Conservation (phyloP, 164 flowering plant species). For the Magnolia kwangsiensis region DNA sequence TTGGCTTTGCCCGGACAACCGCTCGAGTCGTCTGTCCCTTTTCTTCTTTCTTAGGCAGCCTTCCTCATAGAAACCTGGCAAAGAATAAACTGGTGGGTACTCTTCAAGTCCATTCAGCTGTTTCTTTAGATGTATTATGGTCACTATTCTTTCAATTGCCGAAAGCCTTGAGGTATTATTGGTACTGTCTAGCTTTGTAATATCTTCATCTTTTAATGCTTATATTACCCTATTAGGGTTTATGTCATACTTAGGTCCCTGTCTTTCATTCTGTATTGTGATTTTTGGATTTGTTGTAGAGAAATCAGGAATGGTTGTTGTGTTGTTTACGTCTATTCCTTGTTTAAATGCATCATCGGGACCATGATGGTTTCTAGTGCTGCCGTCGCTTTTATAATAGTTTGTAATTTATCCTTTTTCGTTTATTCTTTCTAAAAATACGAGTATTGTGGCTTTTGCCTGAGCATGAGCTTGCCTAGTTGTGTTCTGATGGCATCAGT, state of each 20-base stretch:
- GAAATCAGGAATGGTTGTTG: background rate
- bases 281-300: background rate
- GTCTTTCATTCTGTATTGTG: background rate
- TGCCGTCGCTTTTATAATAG: background rate
- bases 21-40: conserved; percentile 5
- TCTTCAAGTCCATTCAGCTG: conserved; percentile 7
- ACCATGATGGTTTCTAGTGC: too few relatives aligned
- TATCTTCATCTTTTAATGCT: background rate
- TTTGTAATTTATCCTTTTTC: background rate
- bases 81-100: conserved; percentile 26
- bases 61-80: conserved; percentile 4
- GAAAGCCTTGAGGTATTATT: background rate
- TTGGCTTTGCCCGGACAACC: background rate
- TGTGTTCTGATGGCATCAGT: too few relatives aligned
- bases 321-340: background rate
- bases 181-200: background rate
- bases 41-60: conserved; percentile 6
- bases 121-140: conserved; percentile 9
- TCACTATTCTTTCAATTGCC: conserved; percentile 23
- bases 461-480: too few relatives aligned
- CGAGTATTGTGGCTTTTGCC: too few relatives aligned
- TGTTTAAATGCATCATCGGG: background rate
- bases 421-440: too few relatives aligned
- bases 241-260: too few relatives aligned
- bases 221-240: conserved; percentile 2